phyloP scores from a whole-genome alignment of 495 filamentous ascomycete genomes.

The Penicillium ucsense region DNA sequence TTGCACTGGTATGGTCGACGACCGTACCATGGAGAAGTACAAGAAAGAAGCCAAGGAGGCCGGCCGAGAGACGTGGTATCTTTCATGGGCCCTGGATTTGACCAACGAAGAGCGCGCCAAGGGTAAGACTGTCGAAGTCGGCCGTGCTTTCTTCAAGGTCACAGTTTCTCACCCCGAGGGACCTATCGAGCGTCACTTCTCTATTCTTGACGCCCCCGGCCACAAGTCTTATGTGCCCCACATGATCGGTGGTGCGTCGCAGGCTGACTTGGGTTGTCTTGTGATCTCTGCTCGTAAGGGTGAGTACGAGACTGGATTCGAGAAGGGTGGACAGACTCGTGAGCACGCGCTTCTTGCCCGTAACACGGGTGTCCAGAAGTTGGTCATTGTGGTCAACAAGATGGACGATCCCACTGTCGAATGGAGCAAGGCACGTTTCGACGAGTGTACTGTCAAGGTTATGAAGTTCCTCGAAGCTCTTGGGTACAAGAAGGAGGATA shows the following conservation, averaged over 20 bases:
- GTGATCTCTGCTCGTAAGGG: constrained; percentile 97
- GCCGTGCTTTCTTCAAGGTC: constrained; percentile 92
- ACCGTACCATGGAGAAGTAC: constrained; percentile 96
- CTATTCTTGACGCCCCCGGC: constrained; percentile 90
- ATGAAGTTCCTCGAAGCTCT: constrained; percentile 77
- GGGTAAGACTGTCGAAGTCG: constrained; percentile 98
- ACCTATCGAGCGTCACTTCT: constrained; percentile 50
- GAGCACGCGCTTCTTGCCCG: constrained; percentile 96
- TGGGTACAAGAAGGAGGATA: constrained; percentile 88
- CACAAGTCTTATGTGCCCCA: constrained; percentile 94
- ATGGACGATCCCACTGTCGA: constrained; percentile 97
- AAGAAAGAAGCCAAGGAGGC: constrained; percentile 93
- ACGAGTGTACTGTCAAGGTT: constrained; percentile 87
- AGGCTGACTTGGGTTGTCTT: constrained; percentile 90
- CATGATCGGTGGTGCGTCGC: constrained; percentile 95
- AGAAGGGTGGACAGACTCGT: constrained; percentile 94
- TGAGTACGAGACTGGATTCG: constrained; percentile 99
- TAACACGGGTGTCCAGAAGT: constrained; percentile 94
- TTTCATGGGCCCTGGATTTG: constrained; percentile 94
- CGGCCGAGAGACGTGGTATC: constrained; percentile 96
- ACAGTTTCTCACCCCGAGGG: constrained; percentile 50
- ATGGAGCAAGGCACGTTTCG: constrained; percentile 86
- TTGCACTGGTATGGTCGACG: constrained; percentile 95
- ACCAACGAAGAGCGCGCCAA: constrained; percentile 94
- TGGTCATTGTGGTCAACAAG: constrained; percentile 88